These are phyloP conservation scores for Metarhizium guizhouense DNA, from an alignment of 2,329 filamentous ascomycete genomes.

Conservation along the genomic window DNA sequence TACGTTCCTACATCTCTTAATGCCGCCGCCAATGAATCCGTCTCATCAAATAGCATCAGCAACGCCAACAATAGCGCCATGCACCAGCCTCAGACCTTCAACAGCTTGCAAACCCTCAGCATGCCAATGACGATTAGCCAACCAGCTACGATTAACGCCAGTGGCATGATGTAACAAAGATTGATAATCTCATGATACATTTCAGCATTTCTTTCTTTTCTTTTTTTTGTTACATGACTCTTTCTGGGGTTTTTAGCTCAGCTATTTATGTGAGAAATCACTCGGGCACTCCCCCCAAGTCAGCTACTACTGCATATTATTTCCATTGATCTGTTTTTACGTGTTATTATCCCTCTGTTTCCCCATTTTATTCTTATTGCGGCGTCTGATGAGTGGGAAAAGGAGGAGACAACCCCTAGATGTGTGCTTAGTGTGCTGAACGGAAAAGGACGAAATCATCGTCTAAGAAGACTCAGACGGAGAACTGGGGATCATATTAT, in stretches of 20 bases:
- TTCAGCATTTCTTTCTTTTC: slow-evolving; percentile 7
- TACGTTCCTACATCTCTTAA: slow-evolving; percentile 48
- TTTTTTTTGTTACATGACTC: slow-evolving; percentile 4
- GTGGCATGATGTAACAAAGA: slow-evolving; percentile 32
- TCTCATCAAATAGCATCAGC: slow-evolving; percentile 10
- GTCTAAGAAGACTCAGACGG: not conserved
- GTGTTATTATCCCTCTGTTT: slow-evolving; percentile 14
- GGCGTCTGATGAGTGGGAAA: slow-evolving; percentile 16
- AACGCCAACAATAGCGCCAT: slow-evolving; percentile 8
- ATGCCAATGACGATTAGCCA: slow-evolving; percentile 58
- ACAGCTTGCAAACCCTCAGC: slow-evolving; percentile 51
- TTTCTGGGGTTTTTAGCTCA: slow-evolving; percentile 1
- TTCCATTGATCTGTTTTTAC: slow-evolving; percentile 2
- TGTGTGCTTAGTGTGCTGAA: slow-evolving; percentile 8
- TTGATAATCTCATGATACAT: not conserved
- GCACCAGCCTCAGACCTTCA: slow-evolving; percentile 31
- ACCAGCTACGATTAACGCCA: slow-evolving; percentile 36
- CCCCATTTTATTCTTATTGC: slow-evolving; percentile 2
- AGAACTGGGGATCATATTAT: not conserved
- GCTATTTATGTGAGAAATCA: not conserved
- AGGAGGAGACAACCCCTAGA: slow-evolving; percentile 16
- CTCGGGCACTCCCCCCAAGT: not conserved
- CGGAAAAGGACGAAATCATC: not conserved
- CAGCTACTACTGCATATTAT: slow-evolving; percentile 4
- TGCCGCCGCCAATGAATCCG: slow-evolving; percentile 26